Evolutionary conservation across 179 eudicot species (phyloP).

Genomic region (Heliamphora pulchella): DNA sequence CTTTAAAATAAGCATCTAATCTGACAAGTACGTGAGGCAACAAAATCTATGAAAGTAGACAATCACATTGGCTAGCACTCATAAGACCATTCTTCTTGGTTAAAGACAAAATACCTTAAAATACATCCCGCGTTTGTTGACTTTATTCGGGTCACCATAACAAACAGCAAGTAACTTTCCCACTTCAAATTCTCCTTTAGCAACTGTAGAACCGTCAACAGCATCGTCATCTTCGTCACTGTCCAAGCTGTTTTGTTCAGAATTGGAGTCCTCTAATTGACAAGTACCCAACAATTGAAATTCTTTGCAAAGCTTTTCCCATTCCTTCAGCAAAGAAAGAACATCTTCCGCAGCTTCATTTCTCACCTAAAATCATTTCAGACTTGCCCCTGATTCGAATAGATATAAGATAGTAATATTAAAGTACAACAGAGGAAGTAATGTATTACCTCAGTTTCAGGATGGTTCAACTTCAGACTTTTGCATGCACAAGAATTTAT

Average conservation of each 20-base stretch:
- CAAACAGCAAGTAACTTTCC: constrained; percentile 35
- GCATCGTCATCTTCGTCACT: constrained; percentile 20
- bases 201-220: constrained; percentile 14
- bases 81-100: neutral
- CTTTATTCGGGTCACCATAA: constrained; percentile 39
- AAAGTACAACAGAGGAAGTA: neutral
- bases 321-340: constrained; percentile 37
- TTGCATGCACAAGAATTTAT: constrained; percentile 37
- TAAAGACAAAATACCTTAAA: constrained; percentile 32
- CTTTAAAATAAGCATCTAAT: neutral
- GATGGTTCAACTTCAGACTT: constrained; percentile 45
- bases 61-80: neutral
- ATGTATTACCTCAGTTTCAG: constrained; percentile 38
- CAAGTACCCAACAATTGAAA: constrained; percentile 21
- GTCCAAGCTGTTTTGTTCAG: neutral
- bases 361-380: constrained; percentile 33
- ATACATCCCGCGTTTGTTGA: constrained; percentile 22
- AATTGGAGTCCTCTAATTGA: neutral
- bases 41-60: neutral
- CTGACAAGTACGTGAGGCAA: neutral
- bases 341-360: constrained; percentile 47
- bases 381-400: neutral
- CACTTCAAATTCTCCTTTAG: constrained; percentile 41
- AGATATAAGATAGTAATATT: neutral
- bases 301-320: constrained; percentile 41